Conservation (phyloP, 2,329 filamentous ascomycete species). For the Hysterium pulicare region DNA sequence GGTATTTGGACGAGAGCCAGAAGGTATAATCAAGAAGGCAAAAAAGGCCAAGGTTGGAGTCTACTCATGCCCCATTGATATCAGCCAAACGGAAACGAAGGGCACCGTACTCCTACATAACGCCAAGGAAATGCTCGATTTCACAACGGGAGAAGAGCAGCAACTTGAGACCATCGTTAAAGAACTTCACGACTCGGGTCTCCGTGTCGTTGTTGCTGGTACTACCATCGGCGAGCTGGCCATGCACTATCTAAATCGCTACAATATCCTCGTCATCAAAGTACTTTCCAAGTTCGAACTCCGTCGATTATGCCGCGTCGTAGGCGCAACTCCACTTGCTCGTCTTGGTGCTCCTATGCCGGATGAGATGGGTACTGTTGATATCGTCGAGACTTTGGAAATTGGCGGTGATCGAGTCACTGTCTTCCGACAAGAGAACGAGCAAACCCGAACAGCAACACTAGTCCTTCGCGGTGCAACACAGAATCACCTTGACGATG, state of each 20-base stretch:
- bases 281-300: constrained; percentile 98
- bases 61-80: constrained; percentile 94
- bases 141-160: constrained; percentile 92
- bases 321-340: constrained; percentile 93
- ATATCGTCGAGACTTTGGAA: constrained; percentile 94
- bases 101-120: constrained; percentile 96
- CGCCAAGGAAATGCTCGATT: constrained; percentile 97
- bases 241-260: constrained; percentile 96
- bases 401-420: constrained; percentile 98
- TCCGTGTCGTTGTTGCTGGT: constrained; percentile 88
- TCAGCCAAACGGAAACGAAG: constrained; percentile 96
- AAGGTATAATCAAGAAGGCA: constrained; percentile 84
- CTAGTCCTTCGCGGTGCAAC: constrained; percentile 92
- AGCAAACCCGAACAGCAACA: constrained; percentile 87
- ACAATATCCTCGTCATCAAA: constrained; percentile 93
- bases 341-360: constrained; percentile 97
- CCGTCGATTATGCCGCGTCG: constrained; percentile 88
- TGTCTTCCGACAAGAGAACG: constrained; percentile 94
- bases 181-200: constrained; percentile 88
- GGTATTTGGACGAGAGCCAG: constrained; percentile 96
- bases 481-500: constrained; percentile 95
- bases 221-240: constrained; percentile 94
- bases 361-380: constrained; percentile 96
- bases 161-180: constrained; percentile 91
- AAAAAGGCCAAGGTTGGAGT: constrained; percentile 93